phyloP scores from a whole-genome alignment of 768 basidiomycete genomes.

The Leccinum variicolor region DNA sequence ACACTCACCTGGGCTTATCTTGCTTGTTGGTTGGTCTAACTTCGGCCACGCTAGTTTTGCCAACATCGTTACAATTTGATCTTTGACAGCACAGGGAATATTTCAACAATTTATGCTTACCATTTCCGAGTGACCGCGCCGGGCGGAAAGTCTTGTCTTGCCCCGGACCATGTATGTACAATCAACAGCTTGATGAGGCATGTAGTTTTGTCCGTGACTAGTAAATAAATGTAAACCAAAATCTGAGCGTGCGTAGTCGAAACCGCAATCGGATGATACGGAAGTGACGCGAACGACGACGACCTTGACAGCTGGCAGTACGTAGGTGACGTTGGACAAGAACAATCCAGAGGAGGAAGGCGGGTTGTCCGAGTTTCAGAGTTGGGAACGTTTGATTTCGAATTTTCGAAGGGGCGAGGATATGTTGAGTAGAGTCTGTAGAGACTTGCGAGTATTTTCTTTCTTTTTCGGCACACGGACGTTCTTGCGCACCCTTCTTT shows the following conservation, averaged over 20 bases:
- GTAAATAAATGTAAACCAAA: neutral
- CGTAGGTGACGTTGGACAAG: slow-evolving; percentile 10
- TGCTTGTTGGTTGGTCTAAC: neutral
- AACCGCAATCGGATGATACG: slow-evolving; percentile 27
- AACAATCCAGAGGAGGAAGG: slow-evolving; percentile 11
- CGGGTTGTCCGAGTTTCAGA: slow-evolving; percentile 6
- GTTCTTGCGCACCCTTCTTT: neutral
- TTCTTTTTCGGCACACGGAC: neutral
- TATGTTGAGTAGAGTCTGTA: slow-evolving; percentile 1
- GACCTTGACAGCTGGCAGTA: slow-evolving; percentile 15
- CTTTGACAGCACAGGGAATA: too few species aligned
- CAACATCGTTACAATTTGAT: too few species aligned
- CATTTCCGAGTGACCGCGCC: too few species aligned
- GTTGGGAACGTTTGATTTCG: slow-evolving; percentile 21
- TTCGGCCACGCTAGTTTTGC: neutral
- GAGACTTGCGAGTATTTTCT: neutral
- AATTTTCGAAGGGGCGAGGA: slow-evolving; percentile 18
- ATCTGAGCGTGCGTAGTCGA: neutral
- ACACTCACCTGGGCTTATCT: neutral
- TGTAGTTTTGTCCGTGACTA: too few species aligned
- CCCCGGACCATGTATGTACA: too few species aligned
- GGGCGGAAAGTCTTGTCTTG: neutral
- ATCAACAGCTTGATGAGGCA: neutral
- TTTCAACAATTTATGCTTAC: too few species aligned
- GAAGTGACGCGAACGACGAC: slow-evolving; percentile 25